Evolutionary conservation across 768 basidiomycete species (phyloP).

Genomic region (Peribolospora kevripleyi): DNA sequence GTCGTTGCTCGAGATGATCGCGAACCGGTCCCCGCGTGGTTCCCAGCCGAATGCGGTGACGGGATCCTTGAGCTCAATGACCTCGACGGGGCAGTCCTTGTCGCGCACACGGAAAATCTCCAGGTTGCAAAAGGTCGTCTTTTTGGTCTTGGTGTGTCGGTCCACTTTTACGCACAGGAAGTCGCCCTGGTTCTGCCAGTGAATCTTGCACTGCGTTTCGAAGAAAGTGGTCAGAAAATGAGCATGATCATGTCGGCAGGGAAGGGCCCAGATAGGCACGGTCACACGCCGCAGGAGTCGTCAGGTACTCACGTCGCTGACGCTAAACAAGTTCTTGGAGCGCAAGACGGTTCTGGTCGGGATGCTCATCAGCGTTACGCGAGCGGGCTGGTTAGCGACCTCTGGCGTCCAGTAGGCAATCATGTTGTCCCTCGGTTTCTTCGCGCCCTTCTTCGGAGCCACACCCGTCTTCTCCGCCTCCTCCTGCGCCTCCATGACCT

Average conservation of each 20-base stretch:
- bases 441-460: constrained; percentile 13
- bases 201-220: constrained; percentile 57
- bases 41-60: constrained; percentile 97
- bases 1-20: constrained; percentile 78
- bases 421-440: constrained; percentile 50
- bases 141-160: constrained; percentile 94
- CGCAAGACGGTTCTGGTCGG: constrained; percentile 61
- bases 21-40: constrained; percentile 88
- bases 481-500: constrained; percentile 36
- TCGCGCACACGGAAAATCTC: constrained; percentile 94
- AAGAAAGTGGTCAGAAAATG: neutral
- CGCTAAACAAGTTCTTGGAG: constrained; percentile 93
- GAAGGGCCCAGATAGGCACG: neutral
- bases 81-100: constrained; percentile 92
- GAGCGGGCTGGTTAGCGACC: constrained; percentile 81
- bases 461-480: constrained; percentile 17
- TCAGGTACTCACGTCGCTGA: constrained; percentile 50
- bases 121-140: constrained; percentile 90
- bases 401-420: constrained; percentile 96
- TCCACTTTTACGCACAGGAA: constrained; percentile 98
- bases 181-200: constrained; percentile 96
- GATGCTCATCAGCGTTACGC: constrained; percentile 76
- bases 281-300: neutral
- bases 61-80: constrained; percentile 87
- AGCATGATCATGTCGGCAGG: neutral